Base-by-base conservation (phyloP, 805 yeast species). In the Hermanozyma aechmeae region DNA sequence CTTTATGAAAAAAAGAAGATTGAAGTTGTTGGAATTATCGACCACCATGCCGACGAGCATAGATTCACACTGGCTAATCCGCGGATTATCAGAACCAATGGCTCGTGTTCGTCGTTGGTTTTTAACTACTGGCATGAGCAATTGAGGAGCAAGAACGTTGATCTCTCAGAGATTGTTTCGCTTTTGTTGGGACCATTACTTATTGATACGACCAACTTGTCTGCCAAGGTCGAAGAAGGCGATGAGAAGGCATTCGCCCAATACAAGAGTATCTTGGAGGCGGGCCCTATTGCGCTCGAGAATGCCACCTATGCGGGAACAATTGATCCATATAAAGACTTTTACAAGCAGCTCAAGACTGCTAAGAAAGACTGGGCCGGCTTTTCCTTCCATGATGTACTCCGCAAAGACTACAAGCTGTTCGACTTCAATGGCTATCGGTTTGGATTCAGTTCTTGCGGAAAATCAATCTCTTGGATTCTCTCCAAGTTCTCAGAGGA, bases 331-430 rank as follows among this genome's bases (percentile, higher is more conserved):
- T 24, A 40, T 16, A 33, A 39, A 0, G 27, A 25, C 6, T 44
- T 42, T 29, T 55, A 47, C 37, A 39, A 43, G 22, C 33, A 30
- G 20, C 41, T 61, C 32, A 62, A 62, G 38, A 37, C 42, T 3
- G 74, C 76, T 13, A 87, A 85, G 48, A 66, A 67, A 32, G 72
- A 83, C 44, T 58, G 87, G 21, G 48, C 51, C 3, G 86, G 84
- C 0, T 60, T 92, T 21, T 44, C 71, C 1, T 51, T 75, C 4
- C 42, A 42, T 4, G 93, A 85, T 29, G 52, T 92, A 5, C 57
- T 92, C 23, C 60, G 77, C 25, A 87, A 86, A 51, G 98, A 89
- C 49, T 89, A 82, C 54, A 89, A 89, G 48, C 74, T 73, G 44
- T 86, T 79, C 58, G 32, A 37, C n/a, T 46, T 49, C 26, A 33